Evolutionary conservation across 2,329 filamentous ascomycete species (phyloP).

Genomic region (Neodidymelliopsis sp.): DNA sequence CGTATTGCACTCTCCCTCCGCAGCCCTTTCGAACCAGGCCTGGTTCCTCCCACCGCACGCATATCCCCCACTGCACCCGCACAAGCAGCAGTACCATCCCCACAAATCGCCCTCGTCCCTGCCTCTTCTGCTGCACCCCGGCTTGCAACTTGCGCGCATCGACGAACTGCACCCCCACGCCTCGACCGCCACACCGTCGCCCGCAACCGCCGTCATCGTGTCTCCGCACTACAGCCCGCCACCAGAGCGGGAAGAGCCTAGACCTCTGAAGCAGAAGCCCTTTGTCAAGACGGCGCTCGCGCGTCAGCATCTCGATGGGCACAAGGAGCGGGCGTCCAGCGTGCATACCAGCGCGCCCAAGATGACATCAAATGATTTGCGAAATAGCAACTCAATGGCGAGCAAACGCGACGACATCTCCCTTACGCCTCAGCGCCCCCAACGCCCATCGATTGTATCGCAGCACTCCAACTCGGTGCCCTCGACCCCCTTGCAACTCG

Average conservation of each 20-base stretch:
- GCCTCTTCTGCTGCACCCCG: slow-evolving; percentile 37
- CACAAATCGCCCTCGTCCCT: slow-evolving; percentile 24
- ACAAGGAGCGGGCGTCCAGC: slow-evolving; percentile 39
- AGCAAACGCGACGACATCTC: slow-evolving; percentile 38
- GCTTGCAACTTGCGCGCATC: slow-evolving; percentile 40
- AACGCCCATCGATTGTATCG: slow-evolving; percentile 61
- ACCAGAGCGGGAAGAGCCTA: slow-evolving; percentile 42
- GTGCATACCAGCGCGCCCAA: slow-evolving; percentile 47
- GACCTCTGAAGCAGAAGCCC: slow-evolving; percentile 40
- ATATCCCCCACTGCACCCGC: slow-evolving; percentile 21
- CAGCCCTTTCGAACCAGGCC: slow-evolving; percentile 4
- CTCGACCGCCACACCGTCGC: slow-evolving; percentile 28
- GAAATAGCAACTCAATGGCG: slow-evolving; percentile 29
- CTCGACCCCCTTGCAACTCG: slow-evolving; percentile 89
- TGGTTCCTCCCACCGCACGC: slow-evolving; percentile 11
- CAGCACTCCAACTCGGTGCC: slow-evolving; percentile 89
- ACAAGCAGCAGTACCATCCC: slow-evolving; percentile 21
- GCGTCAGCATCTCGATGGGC: slow-evolving; percentile 49
- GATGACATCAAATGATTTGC: slow-evolving; percentile 47
- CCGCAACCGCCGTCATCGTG: slow-evolving; percentile 48
- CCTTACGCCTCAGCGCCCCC: slow-evolving; percentile 26
- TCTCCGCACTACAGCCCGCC: slow-evolving; percentile 48
- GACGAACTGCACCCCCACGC: slow-evolving; percentile 34
- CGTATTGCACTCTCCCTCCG: slow-evolving; percentile 5
- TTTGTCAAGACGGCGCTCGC: slow-evolving; percentile 36